Base-by-base conservation (phyloP, 2,329 filamentous ascomycete genomes). In the Epichloe bromicola region DNA sequence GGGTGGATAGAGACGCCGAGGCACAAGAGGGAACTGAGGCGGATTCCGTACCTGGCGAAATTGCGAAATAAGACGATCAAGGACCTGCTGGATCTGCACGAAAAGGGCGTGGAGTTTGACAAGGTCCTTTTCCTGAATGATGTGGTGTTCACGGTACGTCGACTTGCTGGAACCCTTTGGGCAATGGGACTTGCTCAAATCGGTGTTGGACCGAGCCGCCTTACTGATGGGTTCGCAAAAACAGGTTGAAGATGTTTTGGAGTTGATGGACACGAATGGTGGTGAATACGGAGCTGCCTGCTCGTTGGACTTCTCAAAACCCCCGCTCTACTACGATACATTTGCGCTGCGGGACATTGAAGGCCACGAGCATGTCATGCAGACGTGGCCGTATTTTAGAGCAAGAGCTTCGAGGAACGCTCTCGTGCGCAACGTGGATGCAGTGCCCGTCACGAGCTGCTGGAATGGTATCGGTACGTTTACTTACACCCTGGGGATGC, bases 21-120 rank as follows among this genome's bases (percentile, higher is more conserved):
- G 26, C 73, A 74, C 0, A 69, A 68, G 54, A 73, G 66, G 53
- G 79, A 83, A 58, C 62, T 83, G 53, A 69, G 85, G 46, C 72
- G 85, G 19, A 87, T 88, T 54, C 83, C 83, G 1, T 87, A 83
- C 61, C 68, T 88, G 19, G 75, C 85, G 1, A 72, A 67, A 26
- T 59, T 85, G 52, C 74, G 85, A 40, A 88, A 89, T 62, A 63
- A 68, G 55, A 78, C 76, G n/a, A 65, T 88, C 56, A 64, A 75
- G 53, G 80, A 82, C 8, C 60, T 88, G 55, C 61, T 73, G 30
- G 70, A 74, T 17, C 60, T 83, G 43, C 62, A 69, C 10, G 64
- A 67, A 19, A 63, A 74, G 49, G 80, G 79, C 4, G 63, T 70
- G n/a, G 67, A 56, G 10, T 74, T 81, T 59, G 79, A 82, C 56